Conservation (phyloP, 345 rosid genomes). For the Heritiera littoralis region DNA sequence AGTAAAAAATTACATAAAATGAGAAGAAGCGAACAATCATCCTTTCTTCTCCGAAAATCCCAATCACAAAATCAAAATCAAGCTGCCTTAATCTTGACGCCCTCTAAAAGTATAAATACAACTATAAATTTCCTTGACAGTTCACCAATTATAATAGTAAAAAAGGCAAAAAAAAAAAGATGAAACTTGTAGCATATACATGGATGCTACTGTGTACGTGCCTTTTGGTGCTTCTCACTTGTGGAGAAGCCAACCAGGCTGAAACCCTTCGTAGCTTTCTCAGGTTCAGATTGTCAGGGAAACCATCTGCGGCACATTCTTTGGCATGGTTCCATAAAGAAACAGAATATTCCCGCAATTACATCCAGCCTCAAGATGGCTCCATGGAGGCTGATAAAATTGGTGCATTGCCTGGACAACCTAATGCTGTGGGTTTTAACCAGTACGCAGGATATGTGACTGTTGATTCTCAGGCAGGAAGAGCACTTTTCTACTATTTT, state of each 20-base stretch:
- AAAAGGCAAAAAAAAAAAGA: neutral
- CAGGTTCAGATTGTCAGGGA: conserved; percentile 6
- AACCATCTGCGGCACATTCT: neutral
- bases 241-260: conserved; percentile 23
- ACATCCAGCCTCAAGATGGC: conserved; percentile 19
- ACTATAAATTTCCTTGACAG: neutral
- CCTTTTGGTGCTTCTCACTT: conserved; percentile 15
- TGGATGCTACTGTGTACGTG: conserved; percentile 6
- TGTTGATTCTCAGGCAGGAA: conserved; percentile 26
- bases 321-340: neutral
- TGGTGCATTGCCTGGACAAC: conserved; percentile 29
- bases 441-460: conserved; percentile 34
- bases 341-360: neutral
- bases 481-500: conserved; percentile 33
- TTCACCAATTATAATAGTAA: neutral
- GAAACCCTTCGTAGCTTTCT: conserved; percentile 9
- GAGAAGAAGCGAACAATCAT: neutral
- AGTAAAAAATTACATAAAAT: neutral
- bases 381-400: conserved; percentile 22
- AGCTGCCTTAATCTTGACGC: neutral
- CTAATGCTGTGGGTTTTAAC: conserved; percentile 15
- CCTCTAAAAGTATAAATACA: neutral
- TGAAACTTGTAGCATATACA: neutral
- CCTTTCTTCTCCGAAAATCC: neutral
- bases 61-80: neutral